These are phyloP conservation scores for Wilcoxina mikolae DNA, from an alignment of 495 filamentous ascomycete species.

Conservation along the genomic window DNA sequence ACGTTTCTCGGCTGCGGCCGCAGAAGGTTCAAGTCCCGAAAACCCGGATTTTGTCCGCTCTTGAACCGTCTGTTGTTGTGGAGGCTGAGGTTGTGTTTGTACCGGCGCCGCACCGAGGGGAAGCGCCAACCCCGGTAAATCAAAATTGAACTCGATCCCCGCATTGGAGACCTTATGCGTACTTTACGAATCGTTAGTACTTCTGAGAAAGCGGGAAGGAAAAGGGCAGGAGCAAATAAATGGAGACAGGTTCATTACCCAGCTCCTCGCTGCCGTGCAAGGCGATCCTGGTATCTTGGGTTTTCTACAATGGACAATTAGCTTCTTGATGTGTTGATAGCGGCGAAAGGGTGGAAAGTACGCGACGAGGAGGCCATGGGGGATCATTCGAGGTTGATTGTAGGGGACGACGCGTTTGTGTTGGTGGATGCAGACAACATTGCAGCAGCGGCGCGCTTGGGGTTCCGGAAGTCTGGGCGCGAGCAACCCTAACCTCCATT, in stretches of 20 bases:
- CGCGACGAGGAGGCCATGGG: neutral
- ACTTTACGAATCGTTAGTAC: neutral
- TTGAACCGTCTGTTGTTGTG: neutral
- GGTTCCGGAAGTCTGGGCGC: no score
- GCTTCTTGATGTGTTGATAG: no score
- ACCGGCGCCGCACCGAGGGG: neutral
- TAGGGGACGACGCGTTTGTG: neutral
- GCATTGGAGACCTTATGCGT: constrained; percentile 16
- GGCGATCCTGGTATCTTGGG: constrained; percentile 13
- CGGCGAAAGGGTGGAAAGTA: no score
- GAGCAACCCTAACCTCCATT: no score
- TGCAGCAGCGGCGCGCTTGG: no score
- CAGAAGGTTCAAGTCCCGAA: no score
- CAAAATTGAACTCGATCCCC: constrained; percentile 19
- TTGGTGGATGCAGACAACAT: neutral
- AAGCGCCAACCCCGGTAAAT: no score
- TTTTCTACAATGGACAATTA: no score
- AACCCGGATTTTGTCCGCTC: neutral
- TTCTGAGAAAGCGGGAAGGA: neutral
- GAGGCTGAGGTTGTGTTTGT: neutral
- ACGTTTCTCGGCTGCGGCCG: constrained; percentile 1
- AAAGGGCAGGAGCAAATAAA: no score
- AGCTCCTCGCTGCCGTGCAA: constrained; percentile 22
- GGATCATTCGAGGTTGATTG: neutral
- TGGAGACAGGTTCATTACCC: constrained; percentile 17